A percentile compares a stretch with the other conserved stretches of the same genome.
These are phyloP conservation scores for Leishmania tarentolae DNA, from an alignment of 208 protist species.

Conservation along the genomic window DNA sequence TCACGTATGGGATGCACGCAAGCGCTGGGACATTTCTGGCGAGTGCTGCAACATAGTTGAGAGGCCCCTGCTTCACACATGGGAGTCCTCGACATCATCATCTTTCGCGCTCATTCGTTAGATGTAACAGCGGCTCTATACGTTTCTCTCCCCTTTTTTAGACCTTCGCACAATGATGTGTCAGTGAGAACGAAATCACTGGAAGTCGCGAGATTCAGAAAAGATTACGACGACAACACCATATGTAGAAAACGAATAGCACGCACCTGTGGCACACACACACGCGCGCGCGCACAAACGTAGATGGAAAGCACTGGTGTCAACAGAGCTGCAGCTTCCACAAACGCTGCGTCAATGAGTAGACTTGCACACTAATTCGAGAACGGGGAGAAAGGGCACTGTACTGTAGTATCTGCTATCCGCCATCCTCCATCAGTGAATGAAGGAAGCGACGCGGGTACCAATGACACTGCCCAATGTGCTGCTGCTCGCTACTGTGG, in stretches of 20 bases:
- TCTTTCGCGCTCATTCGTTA: not conserved
- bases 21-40: not conserved
- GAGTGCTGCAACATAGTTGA: not conserved
- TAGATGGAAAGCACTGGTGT: not conserved
- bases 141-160: not conserved
- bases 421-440: slow-evolving; percentile 1
- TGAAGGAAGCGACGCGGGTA: slow-evolving; percentile 46
- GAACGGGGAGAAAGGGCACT: not conserved
- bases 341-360: not conserved
- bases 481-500: slow-evolving; percentile 59
- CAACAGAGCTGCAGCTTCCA: not conserved
- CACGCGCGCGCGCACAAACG: not conserved
- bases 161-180: not conserved
- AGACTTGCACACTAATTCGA: not conserved
- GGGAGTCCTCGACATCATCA: not conserved
- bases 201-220: not conserved
- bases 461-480: slow-evolving; percentile 68
- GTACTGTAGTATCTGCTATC: not conserved
- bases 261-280: not conserved
- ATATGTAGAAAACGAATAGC: not conserved
- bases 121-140: not conserved
- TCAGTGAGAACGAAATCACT: not conserved
- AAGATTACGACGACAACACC: not conserved
- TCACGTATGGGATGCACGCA: not conserved
- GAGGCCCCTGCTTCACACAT: no score